Base-by-base conservation (phyloP, 176 grass and related monocot genomes). In the Raddia guianensis region DNA sequence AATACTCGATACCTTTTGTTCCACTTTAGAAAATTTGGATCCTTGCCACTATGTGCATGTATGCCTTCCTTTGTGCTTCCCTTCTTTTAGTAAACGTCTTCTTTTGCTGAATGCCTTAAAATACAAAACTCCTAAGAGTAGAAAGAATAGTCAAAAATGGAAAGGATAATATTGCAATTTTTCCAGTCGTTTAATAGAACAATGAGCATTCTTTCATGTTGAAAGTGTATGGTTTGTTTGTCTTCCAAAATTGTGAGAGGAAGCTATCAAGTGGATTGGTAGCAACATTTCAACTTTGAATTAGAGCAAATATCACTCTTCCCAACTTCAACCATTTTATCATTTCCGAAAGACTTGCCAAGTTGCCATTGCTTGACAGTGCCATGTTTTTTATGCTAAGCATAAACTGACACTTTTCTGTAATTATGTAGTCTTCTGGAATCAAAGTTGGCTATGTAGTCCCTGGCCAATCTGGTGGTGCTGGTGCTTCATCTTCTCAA, bases 381-480 rank as follows among this genome's bases (percentile, higher is more conserved):
- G 18, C 15, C 5, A 8, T 70, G 21, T 56, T 63, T 15, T 42
- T 1, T 6, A 12, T 10, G 57, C 43, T 18, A 18, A 53, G 11
- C 44, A 66, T 74, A 35, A 63, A 50, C 27, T 77, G 12, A 77
- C 61, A 48, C 3, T 44, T 7, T 47, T 40, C 51, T 19, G 74
- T 0, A 54, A 75, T 70, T 48, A 54, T 66, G 68, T 86, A 94
- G 92, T 84, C 92, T 9, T 85, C 79, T 72, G 92, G 92, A 63
- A 89, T 94, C 83, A 94, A 94, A 84, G 76, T 91, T 56, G 92
- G 92, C 54, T 84, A 87, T 50, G 73, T 37, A 35, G 64, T 61
- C 11, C 80, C 84, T 50, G 89, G 86, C 13, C 89, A 90, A 82
- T 78, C 86, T 7, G 89, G 80, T 62, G 84, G 84, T 70, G 89